Base-by-base conservation (phyloP, 768 basidiomycete species). In the Phylloporus sp. region DNA sequence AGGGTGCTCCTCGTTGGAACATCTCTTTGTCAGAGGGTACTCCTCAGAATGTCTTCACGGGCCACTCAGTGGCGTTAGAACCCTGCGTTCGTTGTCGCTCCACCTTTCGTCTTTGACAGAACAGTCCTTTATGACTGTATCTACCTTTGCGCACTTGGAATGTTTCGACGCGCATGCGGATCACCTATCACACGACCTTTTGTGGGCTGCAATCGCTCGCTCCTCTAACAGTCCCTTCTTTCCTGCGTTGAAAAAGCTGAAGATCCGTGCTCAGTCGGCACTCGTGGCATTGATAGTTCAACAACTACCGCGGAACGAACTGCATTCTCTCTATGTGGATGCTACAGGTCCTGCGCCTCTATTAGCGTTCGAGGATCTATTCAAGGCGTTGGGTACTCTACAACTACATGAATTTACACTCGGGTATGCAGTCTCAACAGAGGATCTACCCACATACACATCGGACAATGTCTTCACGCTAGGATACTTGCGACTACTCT, bases 101-200 rank as follows among this genome's bases (percentile, higher is more conserved):
- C 70, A 72, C 22, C 62, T 72, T 22, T 75, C 76, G 20, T 70
- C 74, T 12, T 59, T 80, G 47, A 68, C 68, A 20, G 62, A 52
- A 15, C 65, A 67, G 22, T 70, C 73, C 11, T 52, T 80, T 18
- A 53, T 67, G 47, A 66, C 72, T 4, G 58, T 79, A 35, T 67
- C 70, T 18, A 51, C 53, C 18, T 72, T 79, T 23, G 73, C 73
- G 9, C 35, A 39, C 27, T 70, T 80, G 49, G 50, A 49, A 20
- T 65, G 76, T 36, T 67, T 81, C 29, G 72, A 78, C 49, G 47
- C 80, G 10, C 78, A 81, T 48, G 75, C 72, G 2, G 65, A 70
- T 10, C 70, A 71, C 54, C 54, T 80, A 24, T 64, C 67, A 22
- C 28, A 54, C 5, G 61, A 70, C 27, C 55, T 59, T 28, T 47